Evolutionary conservation across 768 basidiomycete species (phyloP).

Genomic region (Ramaria sp.): DNA sequence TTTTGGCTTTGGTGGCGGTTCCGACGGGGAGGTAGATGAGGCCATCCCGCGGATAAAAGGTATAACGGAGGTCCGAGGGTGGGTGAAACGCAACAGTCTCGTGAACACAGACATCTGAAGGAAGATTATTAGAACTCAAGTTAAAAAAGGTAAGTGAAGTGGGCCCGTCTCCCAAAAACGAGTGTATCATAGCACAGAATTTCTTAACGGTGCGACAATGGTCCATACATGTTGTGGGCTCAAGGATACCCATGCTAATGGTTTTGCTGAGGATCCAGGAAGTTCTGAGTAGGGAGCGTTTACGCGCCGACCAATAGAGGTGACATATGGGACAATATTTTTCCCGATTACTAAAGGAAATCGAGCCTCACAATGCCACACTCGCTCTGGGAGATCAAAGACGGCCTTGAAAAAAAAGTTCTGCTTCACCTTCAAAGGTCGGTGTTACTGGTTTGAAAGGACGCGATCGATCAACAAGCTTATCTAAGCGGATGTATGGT

Average conservation of each 20-base stretch:
- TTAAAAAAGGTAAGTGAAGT: neutral
- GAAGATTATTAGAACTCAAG: neutral
- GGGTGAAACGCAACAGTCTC: neutral
- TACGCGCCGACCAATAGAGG: neutral
- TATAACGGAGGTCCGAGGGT: neutral
- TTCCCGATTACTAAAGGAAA: too few species aligned
- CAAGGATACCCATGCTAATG: neutral
- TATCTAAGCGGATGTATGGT: too few species aligned
- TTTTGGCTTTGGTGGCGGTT: slow-evolving; percentile 39
- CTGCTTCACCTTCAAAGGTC: neutral
- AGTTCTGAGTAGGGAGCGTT: too few species aligned
- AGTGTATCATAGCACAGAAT: neutral
- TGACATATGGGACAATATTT: neutral
- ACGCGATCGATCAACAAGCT: too few species aligned
- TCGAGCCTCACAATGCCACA: neutral
- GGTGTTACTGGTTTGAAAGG: too few species aligned
- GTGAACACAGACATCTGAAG: neutral
- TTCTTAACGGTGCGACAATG: neutral
- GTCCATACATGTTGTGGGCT: neutral
- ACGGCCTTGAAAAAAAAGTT: neutral
- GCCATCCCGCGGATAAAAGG: neutral
- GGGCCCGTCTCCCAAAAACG: neutral
- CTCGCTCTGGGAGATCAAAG: neutral
- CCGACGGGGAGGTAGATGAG: neutral
- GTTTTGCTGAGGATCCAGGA: neutral